Percentiles rank a stretch among this genome's conserved stretches.
These are phyloP conservation scores for Chlorella sp. DNA, from an alignment of 139 green algal genomes.

Conservation along the genomic window DNA sequence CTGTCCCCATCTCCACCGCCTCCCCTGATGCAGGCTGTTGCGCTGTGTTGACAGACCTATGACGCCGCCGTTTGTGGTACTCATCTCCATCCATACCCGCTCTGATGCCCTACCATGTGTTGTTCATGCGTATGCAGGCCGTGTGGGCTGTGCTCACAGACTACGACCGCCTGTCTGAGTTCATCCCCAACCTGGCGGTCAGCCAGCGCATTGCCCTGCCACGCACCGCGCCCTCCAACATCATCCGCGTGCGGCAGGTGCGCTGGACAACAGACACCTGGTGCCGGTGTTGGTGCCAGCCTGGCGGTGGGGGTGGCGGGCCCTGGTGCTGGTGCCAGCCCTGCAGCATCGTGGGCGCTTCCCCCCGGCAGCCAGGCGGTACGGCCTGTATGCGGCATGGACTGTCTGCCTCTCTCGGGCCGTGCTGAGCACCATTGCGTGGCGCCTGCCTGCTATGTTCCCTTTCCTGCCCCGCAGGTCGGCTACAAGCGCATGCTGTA, in stretches of 20 bases:
- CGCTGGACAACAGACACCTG: not conserved
- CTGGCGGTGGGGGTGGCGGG: not conserved
- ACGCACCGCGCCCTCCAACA: constrained; percentile 15
- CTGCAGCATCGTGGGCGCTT: not conserved
- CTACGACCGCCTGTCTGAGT: constrained; percentile 61
- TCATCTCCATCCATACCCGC: not conserved
- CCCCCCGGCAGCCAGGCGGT: too few species aligned
- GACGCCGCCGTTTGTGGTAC: too few species aligned
- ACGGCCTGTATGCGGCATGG: too few species aligned
- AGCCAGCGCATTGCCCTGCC: constrained; percentile 55
- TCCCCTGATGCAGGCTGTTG: not conserved
- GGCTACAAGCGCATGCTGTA: constrained; percentile 69
- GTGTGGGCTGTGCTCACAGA: constrained; percentile 44
- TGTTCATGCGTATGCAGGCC: not conserved
- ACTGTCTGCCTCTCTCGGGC: not conserved
- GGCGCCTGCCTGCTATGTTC: not conserved
- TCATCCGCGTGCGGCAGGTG: constrained; percentile 58
- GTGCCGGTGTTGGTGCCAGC: not conserved
- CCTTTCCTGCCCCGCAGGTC: constrained; percentile 44
- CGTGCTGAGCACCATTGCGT: too few species aligned
- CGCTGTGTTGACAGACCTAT: too few species aligned
- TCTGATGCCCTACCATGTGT: not conserved
- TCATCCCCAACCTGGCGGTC: constrained; percentile 66
- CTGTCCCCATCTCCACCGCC: not conserved
- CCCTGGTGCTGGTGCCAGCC: not conserved